Base-by-base conservation (phyloP, 495 filamentous ascomycete species). In the Penicillium antarcticum region DNA sequence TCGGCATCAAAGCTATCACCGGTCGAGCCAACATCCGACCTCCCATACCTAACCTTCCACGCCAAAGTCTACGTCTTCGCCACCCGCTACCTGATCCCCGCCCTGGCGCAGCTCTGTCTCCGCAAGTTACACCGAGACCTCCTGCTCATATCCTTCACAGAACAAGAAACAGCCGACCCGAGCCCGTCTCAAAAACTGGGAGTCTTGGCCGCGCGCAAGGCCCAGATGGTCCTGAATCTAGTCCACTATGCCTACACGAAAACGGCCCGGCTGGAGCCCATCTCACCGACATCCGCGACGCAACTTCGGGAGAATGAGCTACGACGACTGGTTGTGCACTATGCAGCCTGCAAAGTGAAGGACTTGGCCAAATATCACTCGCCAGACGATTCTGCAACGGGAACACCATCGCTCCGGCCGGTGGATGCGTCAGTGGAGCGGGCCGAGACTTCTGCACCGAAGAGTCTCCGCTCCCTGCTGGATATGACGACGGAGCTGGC, bases 11-110 rank as follows among this genome's bases (percentile, higher is more conserved):
- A 40, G 10, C 39, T 26, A 62, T 11, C 32, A 36, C 56, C 35
- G 45, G 53, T 19, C 61, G 57, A 38, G 19, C 42, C 35, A 29
- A 19, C 44, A 21, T 42, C 52, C 10, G 62, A 62, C 5, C 58
- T 72, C 10, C 71, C 72, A 5, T 76, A 75, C 49, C 66, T 75
- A 16, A 61, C 70, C 32, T 76, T 75, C 62, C 73, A 76, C 39
- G 73, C 73, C 18, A 76, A 76, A 55, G 44, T 76, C 32, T 76
- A 76, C 54, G 71, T 76, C 53, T 76, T 76, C 40, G 73, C 72
- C 29, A 73, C 69, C 1, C 66, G 68, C 23, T 76, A 73, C 57
- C 60, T 75, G 26, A 75, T 76, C 35, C 69, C 70, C 18, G 69
- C 67, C 3, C 65, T 76, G 18, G 72, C 72, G 2, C 72, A 75